Base-by-base conservation (phyloP, 352 stramenopile species). In the Globisporangium camurandrum region DNA sequence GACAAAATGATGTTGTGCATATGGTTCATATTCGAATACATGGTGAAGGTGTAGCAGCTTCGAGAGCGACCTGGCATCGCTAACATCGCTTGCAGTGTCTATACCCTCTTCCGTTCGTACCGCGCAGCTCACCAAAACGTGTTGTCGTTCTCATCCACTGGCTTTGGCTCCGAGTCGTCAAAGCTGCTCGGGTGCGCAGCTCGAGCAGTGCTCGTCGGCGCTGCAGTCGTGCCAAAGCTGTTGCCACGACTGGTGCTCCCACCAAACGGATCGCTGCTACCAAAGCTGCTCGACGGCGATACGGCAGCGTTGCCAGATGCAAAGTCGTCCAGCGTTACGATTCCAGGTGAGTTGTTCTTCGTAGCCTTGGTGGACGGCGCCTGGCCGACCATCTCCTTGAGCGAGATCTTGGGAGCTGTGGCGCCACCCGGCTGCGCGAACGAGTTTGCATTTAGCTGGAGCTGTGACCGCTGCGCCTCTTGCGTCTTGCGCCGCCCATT, bases 401-500 rank as follows among this genome's bases (percentile, higher is more conserved):
- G 67, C 7, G 74, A 86, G 41, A 86, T 82, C 49, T 75, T 75
- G 1, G 71, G 52, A 23, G 33, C 34, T 12, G 27, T 12, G 16
- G 59, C 49, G 23, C 52, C 52, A 0, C 39, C 52, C 3, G 62
- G 57, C 22, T 62, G 54, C 2, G 57, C 51, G 42, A 88, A 90
- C 0, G 75, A 70, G 16, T 70, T 65, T 17, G 69, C 71, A 22
- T 75, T 83, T 52, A 87, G 71, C 16, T 60, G 71, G 22, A 90
- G 62, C 19, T 75, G 71, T 24, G 76, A 69, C 16, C 78, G 73
- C 39, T 82, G 71, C n/a, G 59, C 61, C 40, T 90, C 78, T 41
- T 90, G 78, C 8, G 78, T 90, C 59, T 76, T 76, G 30, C 78
- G 70, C 22, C 75, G 66, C n/a, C 71, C 69, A 27, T 86, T 75